Evolutionary conservation across 169 alveolate species (phyloP).

Genomic region (Eimeria sp.): DNA sequence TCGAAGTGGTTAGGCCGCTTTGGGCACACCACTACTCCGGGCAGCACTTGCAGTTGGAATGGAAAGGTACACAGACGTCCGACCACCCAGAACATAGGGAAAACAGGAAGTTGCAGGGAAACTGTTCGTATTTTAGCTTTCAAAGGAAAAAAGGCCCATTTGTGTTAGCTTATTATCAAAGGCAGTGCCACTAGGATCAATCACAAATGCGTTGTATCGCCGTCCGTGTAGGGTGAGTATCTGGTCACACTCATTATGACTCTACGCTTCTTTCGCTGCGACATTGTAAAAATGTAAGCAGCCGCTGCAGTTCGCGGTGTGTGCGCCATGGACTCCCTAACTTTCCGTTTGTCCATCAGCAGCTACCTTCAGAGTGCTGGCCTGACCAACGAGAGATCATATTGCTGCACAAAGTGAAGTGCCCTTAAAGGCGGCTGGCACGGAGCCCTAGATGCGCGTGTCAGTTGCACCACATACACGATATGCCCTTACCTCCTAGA

Average conservation of each 20-base stretch:
- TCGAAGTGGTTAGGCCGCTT: not conserved
- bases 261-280: not conserved
- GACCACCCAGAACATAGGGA: not conserved
- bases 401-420: not conserved
- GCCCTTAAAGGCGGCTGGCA: not conserved
- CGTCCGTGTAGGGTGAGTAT: not conserved
- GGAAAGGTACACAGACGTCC: not conserved
- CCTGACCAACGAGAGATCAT: not conserved
- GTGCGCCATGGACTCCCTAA: not conserved
- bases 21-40: not conserved
- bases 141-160: not conserved
- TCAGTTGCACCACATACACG: too few species aligned
- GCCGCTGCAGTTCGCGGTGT: not conserved
- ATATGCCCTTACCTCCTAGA: not conserved
- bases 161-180: not conserved
- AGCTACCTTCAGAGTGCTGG: not conserved
- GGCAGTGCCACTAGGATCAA: not conserved
- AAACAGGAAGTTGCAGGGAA: not conserved
- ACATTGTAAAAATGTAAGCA: not conserved
- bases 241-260: not conserved
- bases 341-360: not conserved
- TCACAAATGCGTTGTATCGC: not conserved
- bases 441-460: not conserved
- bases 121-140: not conserved
- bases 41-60: not conserved